Evolutionary conservation across 2,329 filamentous ascomycete species (phyloP).

Genomic region (Paracorniculantispora psalliotae): DNA sequence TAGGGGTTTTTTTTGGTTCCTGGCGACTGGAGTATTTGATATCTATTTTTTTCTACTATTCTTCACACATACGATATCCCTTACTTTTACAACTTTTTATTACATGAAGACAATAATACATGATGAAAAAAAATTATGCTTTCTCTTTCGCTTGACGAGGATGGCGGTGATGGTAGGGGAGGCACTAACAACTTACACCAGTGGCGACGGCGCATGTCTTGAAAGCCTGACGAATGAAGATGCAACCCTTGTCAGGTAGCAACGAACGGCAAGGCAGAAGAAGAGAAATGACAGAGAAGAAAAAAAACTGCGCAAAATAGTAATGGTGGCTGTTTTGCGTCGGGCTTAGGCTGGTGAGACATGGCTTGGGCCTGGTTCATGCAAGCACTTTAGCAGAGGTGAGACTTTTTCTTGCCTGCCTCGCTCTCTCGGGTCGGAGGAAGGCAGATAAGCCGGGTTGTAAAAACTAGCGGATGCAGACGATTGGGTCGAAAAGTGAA

Average conservation of each 20-base stretch:
- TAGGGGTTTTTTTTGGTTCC: not conserved
- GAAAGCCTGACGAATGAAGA: not conserved
- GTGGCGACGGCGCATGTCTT: not conserved
- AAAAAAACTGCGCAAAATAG: no score
- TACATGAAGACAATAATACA: constrained; percentile 9
- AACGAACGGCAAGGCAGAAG: no score
- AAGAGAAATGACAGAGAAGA: not conserved
- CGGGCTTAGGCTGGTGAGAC: not conserved
- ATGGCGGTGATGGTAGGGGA: not conserved
- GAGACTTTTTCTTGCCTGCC: not conserved
- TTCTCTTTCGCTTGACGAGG: no score
- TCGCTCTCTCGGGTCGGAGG: not conserved
- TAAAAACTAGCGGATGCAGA: not conserved
- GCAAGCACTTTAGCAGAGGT: not conserved
- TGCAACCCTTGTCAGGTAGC: not conserved
- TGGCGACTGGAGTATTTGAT: constrained; percentile 3
- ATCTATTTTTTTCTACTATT: not conserved
- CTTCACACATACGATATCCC: constrained; percentile 8
- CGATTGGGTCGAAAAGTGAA: not conserved
- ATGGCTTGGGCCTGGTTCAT: not conserved
- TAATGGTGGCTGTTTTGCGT: no score
- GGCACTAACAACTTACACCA: not conserved
- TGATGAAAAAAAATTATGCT: not conserved
- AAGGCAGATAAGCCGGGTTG: no score
- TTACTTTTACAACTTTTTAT: not conserved